Evolutionary conservation across 179 eudicot species (phyloP).

Genomic region (Amaranthus tricolor): DNA sequence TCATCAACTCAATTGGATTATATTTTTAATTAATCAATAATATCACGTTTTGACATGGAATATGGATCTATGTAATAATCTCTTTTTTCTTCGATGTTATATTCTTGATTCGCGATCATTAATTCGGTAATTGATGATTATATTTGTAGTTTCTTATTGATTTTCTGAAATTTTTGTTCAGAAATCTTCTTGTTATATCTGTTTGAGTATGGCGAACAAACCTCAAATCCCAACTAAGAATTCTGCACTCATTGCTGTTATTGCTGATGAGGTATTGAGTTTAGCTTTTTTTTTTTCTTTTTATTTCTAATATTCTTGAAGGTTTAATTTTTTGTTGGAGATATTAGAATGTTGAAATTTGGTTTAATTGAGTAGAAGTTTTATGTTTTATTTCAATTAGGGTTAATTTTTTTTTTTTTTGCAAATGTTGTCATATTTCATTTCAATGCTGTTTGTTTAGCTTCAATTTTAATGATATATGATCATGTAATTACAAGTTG

Average conservation of each 20-base stretch:
- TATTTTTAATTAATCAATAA: too few relatives aligned
- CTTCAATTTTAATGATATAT: not conserved
- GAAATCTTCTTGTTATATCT: slow-evolving; percentile 12
- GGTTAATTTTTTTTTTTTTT: not conserved
- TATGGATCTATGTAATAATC: not conserved
- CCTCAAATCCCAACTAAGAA: slow-evolving; percentile 62
- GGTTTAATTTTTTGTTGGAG: too few relatives aligned
- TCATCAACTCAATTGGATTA: too few relatives aligned
- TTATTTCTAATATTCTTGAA: not conserved
- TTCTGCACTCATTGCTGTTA: slow-evolving; percentile 85
- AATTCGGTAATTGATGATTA: not conserved
- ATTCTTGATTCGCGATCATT: not conserved
- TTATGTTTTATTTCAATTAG: not conserved
- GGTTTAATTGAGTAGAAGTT: not conserved
- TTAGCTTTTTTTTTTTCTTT: not conserved
- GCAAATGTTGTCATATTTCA: not conserved
- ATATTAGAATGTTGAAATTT: not conserved
- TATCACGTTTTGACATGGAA: too few relatives aligned
- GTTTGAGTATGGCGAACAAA: slow-evolving; percentile 54
- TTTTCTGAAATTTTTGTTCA: slow-evolving; percentile 5
- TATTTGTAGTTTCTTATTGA: not conserved
- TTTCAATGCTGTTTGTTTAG: not conserved
- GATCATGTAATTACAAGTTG: not conserved
- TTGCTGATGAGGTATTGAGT: slow-evolving; percentile 77
- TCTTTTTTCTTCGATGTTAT: too few relatives aligned